Evolutionary conservation across 2,329 filamentous ascomycete species (phyloP).

Genomic region (Colletotrichum sidae): DNA sequence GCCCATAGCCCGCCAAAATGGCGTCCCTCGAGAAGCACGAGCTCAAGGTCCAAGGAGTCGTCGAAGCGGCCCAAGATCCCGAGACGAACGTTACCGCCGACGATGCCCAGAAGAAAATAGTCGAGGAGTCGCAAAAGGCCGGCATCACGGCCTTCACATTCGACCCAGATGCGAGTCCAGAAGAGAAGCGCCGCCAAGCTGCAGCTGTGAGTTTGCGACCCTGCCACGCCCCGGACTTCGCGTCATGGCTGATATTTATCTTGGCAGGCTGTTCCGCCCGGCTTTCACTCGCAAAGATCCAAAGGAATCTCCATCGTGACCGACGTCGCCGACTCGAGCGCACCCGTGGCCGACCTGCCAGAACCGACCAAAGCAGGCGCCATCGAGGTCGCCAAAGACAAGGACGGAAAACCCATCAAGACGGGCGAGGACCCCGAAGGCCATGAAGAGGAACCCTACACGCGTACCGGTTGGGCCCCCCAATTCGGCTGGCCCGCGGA

Average conservation of each 20-base stretch:
- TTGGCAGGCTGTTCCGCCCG: slow-evolving; percentile 69
- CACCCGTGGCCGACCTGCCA: slow-evolving; percentile 81
- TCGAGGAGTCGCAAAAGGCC: slow-evolving; percentile 81
- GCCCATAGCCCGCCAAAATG: slow-evolving; percentile 41
- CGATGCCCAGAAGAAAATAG: slow-evolving; percentile 78
- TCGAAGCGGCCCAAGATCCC: slow-evolving; percentile 81
- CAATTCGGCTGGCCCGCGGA: slow-evolving; percentile 80
- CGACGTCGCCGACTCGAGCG: slow-evolving; percentile 76
- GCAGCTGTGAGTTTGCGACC: slow-evolving; percentile 70
- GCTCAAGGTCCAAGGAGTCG: slow-evolving; percentile 83
- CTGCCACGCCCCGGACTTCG: neutral
- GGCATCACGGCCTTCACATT: slow-evolving; percentile 87
- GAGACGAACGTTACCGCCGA: slow-evolving; percentile 75
- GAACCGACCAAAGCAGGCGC: slow-evolving; percentile 78
- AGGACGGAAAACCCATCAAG: slow-evolving; percentile 58
- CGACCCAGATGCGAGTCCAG: slow-evolving; percentile 84
- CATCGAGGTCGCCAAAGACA: slow-evolving; percentile 64
- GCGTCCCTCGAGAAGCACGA: slow-evolving; percentile 59
- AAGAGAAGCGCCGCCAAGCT: slow-evolving; percentile 86
- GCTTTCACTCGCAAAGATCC: slow-evolving; percentile 70
- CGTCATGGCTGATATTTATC: slow-evolving; percentile 29
- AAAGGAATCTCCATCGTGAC: slow-evolving; percentile 80
- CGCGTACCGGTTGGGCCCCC: slow-evolving; percentile 86
- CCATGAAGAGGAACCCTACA: slow-evolving; percentile 60
- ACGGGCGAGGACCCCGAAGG: slow-evolving; percentile 66